Evolutionary conservation across 345 rosid genomes (phyloP), one percentile per base, ranked within the genome.

Genomic region (Salix viminalis): DNA sequence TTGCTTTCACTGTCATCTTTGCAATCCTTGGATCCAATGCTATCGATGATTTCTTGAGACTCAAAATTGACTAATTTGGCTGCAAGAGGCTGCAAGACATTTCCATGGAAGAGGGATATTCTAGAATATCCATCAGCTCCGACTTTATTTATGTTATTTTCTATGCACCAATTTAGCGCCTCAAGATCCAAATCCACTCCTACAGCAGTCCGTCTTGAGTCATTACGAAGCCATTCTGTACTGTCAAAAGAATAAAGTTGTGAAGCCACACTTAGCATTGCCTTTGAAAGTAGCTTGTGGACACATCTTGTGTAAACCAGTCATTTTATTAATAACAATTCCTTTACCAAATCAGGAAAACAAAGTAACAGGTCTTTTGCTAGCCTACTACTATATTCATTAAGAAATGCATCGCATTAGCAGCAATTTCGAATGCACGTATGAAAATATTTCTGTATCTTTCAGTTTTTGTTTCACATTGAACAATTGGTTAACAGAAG

Each of bases 151-250:
- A 92, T 30, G 79, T 94, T 92, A 85, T 94, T 89, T 79, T 91
- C 89, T 84, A 90, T 73, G 77, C 97, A 94, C 97, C 95, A 90
- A 66, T 90, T 81, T 61, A 92, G 81, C 14, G 98, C 97, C 87
- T 94, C 94, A 0, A 91, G 76, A 58, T 94, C 98, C 44, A 94
- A 86, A 87, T 92, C 97, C 81, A 94, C 82, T 65, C 97, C 98
- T 80, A 92, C 82, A 54, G 97, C 95, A 82, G 97, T 92, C 78
- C 97, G 75, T 70, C 97, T 90, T 16, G 97, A 67, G 75, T 94
- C 97, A 79, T 83, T 83, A 46, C 88, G 90, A 1, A 94, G 86
- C 98, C 98, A 94, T 77, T 94, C 93, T 73, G 87, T 76, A 82
- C 98, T 92, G 90, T 67, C 67, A 46, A 75, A 83, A 77, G 74